Evolutionary conservation across 768 basidiomycete species (phyloP), one percentile per base, ranked within the genome.

Genomic region (Lentinus tigrinus): DNA sequence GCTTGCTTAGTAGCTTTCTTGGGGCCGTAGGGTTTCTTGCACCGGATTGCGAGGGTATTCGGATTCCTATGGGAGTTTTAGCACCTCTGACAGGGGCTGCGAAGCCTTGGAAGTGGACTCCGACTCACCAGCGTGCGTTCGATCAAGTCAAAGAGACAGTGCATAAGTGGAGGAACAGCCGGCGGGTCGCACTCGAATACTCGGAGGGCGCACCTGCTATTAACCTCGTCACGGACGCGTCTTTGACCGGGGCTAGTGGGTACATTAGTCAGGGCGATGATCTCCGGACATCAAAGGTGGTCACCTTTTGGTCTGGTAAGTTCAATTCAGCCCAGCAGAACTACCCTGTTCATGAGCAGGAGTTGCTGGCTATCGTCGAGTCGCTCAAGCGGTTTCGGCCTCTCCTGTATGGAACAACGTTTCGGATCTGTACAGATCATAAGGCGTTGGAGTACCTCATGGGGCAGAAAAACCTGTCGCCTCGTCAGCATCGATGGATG

Each of bases 291-390:
- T 61, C 63, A 0, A 13, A 39, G 4, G 54, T 67, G 9, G 53
- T 64, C 9, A 60, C 64, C 1, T 70, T 71, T 50, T 70, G 58
- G 58, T 72, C 65, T 0, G 69, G 58, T 7, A 73, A 72, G 38
- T 62, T 56, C 17, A 66, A 57, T 8, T 28, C 66, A 0, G 63
- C 66, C 0, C 67, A 71, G 38, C 64, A 63, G 50, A 65, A 70
- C 39, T 77, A 78, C 47, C 69, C 73, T 19, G 73, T 75, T 0
- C 74, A 74, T 52, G 75, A 77, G 56, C 62, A 70, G 6, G 77
- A 78, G 39, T 37, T 72, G 13, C 51, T 73, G 13, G 69, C 69
- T 0, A 71, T 73, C 0, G 63, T 80, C 0, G 75, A 78, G 42
- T 69, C 75, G 0, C 55, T 80, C 42, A 75, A 73, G 42, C 72